These are phyloP conservation scores for Ilyonectria robusta DNA, from an alignment of 2,329 filamentous ascomycete genomes.

Conservation along the genomic window DNA sequence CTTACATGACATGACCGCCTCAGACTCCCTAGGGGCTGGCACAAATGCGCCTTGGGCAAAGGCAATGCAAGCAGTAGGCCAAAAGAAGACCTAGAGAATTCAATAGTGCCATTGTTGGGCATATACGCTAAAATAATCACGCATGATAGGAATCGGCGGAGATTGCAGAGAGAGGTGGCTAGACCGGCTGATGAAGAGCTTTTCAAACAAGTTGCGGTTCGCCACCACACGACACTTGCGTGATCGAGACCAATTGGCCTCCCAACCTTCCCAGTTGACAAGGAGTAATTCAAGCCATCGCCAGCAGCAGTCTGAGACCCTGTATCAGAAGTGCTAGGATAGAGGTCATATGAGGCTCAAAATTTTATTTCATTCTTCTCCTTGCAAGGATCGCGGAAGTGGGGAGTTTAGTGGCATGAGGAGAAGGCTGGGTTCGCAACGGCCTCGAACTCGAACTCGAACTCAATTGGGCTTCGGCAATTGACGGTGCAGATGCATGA, in stretches of 20 bases:
- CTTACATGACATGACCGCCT: not conserved
- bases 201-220: not conserved
- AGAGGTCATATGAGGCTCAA: slow-evolving; percentile 23
- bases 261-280: not conserved
- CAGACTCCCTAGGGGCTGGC: not conserved
- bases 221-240: not conserved
- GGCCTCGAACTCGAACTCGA: not conserved
- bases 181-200: not conserved
- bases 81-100: not conserved
- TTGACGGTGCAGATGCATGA: slow-evolving; percentile 2
- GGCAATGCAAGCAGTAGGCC: not conserved
- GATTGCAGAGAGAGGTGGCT: not conserved
- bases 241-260: slow-evolving; percentile 3
- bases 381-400: not conserved
- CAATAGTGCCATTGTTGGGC: slow-evolving; percentile 4
- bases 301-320: not conserved
- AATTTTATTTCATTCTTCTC: not conserved
- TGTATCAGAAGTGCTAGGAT: not conserved
- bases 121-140: slow-evolving; percentile 4
- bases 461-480: not conserved
- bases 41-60: not conserved
- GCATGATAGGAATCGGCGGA: not conserved
- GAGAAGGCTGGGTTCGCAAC: not conserved
- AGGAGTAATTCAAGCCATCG: not conserved
- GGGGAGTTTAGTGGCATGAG: slow-evolving; percentile 12